Percentiles rank a stretch among this genome's conserved stretches.
These are phyloP conservation scores for Crucihimalaya himalaica DNA, from an alignment of 345 rosid species.

Conservation along the genomic window DNA sequence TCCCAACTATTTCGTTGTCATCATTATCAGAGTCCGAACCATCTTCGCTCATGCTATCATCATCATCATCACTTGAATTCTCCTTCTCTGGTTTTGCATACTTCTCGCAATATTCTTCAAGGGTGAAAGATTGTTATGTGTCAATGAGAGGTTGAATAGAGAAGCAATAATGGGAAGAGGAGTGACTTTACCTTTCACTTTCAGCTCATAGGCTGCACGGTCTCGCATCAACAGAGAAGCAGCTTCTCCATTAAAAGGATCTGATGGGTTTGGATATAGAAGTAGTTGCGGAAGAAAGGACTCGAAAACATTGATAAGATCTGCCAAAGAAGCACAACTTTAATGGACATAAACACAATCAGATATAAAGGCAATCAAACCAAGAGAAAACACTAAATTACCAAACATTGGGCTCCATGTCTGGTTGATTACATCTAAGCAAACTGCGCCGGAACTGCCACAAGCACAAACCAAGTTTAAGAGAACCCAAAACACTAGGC, in stretches of 20 bases:
- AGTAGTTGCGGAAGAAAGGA: constrained; percentile 79
- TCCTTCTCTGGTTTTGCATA: constrained; percentile 70
- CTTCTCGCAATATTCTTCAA: constrained; percentile 56
- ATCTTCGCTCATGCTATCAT: constrained; percentile 56
- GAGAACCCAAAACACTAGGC: not conserved
- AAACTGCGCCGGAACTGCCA: constrained; percentile 72
- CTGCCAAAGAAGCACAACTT: constrained; percentile 43
- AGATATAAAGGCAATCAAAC: not conserved
- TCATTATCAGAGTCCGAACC: constrained; percentile 45
- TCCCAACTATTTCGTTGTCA: constrained; percentile 57
- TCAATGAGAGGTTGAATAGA: constrained; percentile 1
- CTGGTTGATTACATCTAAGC: constrained; percentile 90
- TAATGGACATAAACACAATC: constrained; percentile 6
- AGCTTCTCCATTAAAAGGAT: constrained; percentile 84
- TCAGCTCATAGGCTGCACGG: constrained; percentile 54
- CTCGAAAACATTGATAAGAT: constrained; percentile 75
- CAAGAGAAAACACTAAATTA: constrained; percentile 24
- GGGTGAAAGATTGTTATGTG: not conserved
- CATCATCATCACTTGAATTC: constrained; percentile 42
- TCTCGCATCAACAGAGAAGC: constrained; percentile 71
- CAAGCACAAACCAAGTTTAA: not conserved
- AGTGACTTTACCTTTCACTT: constrained; percentile 56
- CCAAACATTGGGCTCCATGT: constrained; percentile 80
- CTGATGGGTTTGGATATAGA: constrained; percentile 73
- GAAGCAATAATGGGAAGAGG: not conserved